Conservation (phyloP, 2,329 filamentous ascomycete genomes). For the Colletotrichum lupini region DNA sequence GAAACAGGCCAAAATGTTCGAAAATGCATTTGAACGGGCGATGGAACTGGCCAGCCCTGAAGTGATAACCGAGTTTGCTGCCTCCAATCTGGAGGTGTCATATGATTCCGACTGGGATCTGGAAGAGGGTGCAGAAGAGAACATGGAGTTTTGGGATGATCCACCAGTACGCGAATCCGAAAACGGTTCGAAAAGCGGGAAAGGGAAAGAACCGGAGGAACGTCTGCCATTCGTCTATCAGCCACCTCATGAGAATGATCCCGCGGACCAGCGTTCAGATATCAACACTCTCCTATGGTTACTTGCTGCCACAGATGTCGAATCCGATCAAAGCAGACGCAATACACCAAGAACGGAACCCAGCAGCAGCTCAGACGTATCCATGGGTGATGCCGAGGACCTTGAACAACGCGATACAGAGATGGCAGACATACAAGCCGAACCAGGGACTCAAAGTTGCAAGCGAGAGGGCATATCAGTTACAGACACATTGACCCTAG, state of each 20-base stretch:
- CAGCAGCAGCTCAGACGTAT: background rate
- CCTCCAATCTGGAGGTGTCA: background rate
- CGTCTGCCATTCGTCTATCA: background rate
- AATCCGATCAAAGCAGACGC: background rate
- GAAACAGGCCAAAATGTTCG: background rate
- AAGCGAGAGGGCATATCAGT: background rate
- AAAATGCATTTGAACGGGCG: background rate
- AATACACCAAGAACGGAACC: background rate
- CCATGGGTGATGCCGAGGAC: background rate
- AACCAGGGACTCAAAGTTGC: background rate
- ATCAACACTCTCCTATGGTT: background rate
- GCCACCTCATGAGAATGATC: background rate
- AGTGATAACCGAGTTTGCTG: background rate
- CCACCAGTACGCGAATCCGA: background rate
- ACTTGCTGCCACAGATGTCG: background rate
- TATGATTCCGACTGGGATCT: background rate
- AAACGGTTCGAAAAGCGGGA: background rate
- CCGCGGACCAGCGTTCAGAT: background rate
- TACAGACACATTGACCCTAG: background rate
- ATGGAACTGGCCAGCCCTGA: constrained; percentile 45
- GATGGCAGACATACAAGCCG: background rate
- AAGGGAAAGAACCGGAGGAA: background rate
- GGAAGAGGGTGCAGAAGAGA: background rate
- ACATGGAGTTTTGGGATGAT: background rate
- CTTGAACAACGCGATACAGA: background rate